phyloP scores from a whole-genome alignment of 73 alveolate species.

The Tetrahymena thermophila region DNA sequence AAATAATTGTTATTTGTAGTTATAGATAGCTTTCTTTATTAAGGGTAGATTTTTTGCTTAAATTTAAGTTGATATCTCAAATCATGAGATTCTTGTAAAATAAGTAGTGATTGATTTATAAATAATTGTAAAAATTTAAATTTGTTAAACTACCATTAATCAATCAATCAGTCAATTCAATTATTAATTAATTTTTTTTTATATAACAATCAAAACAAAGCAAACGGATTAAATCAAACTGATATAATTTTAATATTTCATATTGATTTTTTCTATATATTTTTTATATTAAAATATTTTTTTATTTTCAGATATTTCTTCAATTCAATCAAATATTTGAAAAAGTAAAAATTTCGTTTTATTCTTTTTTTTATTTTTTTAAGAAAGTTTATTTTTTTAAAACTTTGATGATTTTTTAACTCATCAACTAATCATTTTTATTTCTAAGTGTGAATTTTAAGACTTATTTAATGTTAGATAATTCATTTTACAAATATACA shows the following conservation, averaged over 20 bases:
- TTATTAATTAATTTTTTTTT: too few relatives aligned
- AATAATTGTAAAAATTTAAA: background rate
- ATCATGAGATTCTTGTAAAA: background rate
- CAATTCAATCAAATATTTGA: too few relatives aligned
- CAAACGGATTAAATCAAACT: background rate
- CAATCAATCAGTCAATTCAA: background rate
- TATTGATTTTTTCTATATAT: too few relatives aligned
- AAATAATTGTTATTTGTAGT: background rate
- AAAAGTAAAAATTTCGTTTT: too few relatives aligned
- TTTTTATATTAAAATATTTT: too few relatives aligned
- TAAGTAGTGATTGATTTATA: background rate
- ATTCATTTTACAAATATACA: background rate
- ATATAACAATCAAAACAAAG: background rate
- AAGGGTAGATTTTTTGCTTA: background rate
- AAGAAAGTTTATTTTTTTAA: too few relatives aligned
- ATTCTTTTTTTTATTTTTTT: too few relatives aligned
- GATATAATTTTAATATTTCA: background rate
- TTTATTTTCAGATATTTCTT: background rate
- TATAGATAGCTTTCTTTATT: background rate
- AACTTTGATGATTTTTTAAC: too few relatives aligned
- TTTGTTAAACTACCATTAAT: background rate
- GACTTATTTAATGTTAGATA: background rate
- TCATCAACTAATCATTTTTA: too few relatives aligned
- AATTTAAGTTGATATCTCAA: background rate
- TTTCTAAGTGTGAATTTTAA: too few relatives aligned